These are phyloP conservation scores for Exophiala sp. DNA, from an alignment of 2,329 filamentous ascomycete species.

Conservation along the genomic window DNA sequence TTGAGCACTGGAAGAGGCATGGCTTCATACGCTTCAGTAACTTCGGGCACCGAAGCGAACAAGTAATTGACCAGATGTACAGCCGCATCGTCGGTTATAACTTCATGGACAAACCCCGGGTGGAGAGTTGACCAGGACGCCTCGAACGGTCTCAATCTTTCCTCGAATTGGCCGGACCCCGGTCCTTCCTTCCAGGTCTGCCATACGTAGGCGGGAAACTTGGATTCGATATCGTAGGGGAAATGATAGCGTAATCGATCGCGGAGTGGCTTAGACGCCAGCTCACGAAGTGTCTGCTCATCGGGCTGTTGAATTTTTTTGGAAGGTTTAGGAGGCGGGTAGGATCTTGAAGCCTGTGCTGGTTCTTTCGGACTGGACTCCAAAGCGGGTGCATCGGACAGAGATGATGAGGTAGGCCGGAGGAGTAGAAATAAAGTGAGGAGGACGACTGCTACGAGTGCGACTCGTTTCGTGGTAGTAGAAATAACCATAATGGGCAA, in stretches of 20 bases:
- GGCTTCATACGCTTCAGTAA: constrained; percentile 70
- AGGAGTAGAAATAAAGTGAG: constrained; percentile 68
- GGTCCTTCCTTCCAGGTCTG: constrained; percentile 96
- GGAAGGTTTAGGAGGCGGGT: constrained; percentile 33
- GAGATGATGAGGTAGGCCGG: constrained; percentile 54
- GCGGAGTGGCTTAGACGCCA: constrained; percentile 68
- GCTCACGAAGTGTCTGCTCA: constrained; percentile 66
- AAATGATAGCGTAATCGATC: constrained; percentile 87
- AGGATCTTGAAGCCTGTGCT: constrained; percentile 31
- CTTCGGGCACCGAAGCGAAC: constrained; percentile 77
- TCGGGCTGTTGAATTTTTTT: constrained; percentile 38
- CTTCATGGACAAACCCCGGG: constrained; percentile 90
- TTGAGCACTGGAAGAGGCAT: constrained; percentile 72
- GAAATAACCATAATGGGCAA: constrained; percentile 2
- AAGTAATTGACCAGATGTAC: constrained; percentile 77
- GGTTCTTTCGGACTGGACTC: constrained; percentile 30
- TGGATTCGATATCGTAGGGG: constrained; percentile 81
- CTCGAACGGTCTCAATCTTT: constrained; percentile 75
- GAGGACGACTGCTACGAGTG: constrained; percentile 63
- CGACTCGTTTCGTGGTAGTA: constrained; percentile 4
- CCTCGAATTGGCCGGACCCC: constrained; percentile 68
- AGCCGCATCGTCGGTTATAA: constrained; percentile 88
- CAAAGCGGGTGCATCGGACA: constrained; percentile 44
- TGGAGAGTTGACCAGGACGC: constrained; percentile 85
- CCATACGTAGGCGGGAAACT: constrained; percentile 98